A percentile compares a stretch with the other conserved stretches of the same genome.
Evolutionary conservation across 2,329 filamentous ascomycete genomes (phyloP).

Genomic region (Nannizziopsis barbatae): DNA sequence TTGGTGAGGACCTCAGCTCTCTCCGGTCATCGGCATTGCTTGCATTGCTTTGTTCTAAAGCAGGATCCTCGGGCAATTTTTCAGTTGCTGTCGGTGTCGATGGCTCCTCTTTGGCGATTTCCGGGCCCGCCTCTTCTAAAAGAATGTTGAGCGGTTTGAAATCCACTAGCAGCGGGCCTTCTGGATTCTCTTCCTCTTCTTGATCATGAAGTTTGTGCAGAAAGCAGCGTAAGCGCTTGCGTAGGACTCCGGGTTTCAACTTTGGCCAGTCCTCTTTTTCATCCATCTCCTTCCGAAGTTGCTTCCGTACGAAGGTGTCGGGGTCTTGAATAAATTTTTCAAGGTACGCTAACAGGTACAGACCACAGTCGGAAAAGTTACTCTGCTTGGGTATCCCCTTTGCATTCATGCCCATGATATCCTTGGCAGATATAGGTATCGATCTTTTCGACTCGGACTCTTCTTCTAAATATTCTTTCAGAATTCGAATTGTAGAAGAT

Average conservation of each 20-base stretch:
- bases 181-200: slow-evolving; percentile 5
- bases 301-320: slow-evolving; percentile 53
- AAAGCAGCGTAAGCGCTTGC: slow-evolving; percentile 53
- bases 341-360: slow-evolving; percentile 76
- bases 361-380: slow-evolving; percentile 81
- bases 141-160: slow-evolving; percentile 14
- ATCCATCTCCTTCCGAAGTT: slow-evolving; percentile 56
- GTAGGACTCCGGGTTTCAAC: slow-evolving; percentile 47
- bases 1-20: too few relatives aligned
- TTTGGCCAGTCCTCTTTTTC: slow-evolving; percentile 45
- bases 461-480: slow-evolving; percentile 65
- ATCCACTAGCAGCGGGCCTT: slow-evolving; percentile 12
- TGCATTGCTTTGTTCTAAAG: not conserved
- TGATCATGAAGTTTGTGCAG: slow-evolving; percentile 53
- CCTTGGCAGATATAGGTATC: slow-evolving; percentile 36
- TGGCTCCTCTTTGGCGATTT: not conserved
- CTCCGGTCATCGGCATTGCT: not conserved
- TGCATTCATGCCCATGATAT: slow-evolving; percentile 54
- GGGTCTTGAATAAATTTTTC: slow-evolving; percentile 70
- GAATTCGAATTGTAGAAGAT: slow-evolving; percentile 49
- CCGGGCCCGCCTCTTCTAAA: slow-evolving; percentile 8
- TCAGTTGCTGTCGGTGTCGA: not conserved
- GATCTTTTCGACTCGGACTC: slow-evolving; percentile 58
- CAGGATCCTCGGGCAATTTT: not conserved
- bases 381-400: slow-evolving; percentile 65